Evolutionary conservation across 129 eudicot species (phyloP), one percentile per base, ranked within the genome.

Genomic region (Ambrosia artemisiifolia): DNA sequence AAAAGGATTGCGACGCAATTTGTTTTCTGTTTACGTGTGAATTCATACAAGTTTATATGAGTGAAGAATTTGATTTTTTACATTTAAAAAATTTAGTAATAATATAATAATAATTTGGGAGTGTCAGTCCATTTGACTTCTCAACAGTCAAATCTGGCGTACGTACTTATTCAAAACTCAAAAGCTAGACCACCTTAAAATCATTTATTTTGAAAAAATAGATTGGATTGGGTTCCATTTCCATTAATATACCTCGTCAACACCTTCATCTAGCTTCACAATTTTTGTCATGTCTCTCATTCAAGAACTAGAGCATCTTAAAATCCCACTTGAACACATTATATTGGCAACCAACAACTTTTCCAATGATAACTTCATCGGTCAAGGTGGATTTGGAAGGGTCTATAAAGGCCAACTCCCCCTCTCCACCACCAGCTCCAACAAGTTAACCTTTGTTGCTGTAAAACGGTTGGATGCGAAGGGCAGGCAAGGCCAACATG

Each of bases 381-480:
- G 72, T 7, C 7, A 8, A 0, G 60, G 60, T 5, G 72, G 72
- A 47, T 67, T 67, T 7, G 72, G 72, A 43, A 3, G n/a, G 4
- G 72, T 67, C 7, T 67, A 67, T 42, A 67, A 67, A 17, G 72
- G 72, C 8, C 44, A 67, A 67, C 60, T 67, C 60, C 14, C 59
- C 20, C 1, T 46, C 43, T 46, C 72, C 59, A 20, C 33, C 34
- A 16, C 13, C 0, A 7, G 34, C 33, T 17, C 6, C 10, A 2
- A 9, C 9, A 9, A 66, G 40, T 19, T 40, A 12, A 48, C 38
- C 42, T 13, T 11, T 19, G 47, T 68, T n/a, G 73, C 73, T 32
- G 44, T 68, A n/a, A 68, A 68, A 8, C 43, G 73, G 47, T 35
- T 68, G 48, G 61, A 68, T 14, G 60, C 9, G 47, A 68, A 33